These are phyloP conservation scores for Aspergillus nanangensis DNA, from an alignment of 495 filamentous ascomycete genomes.

Conservation along the genomic window DNA sequence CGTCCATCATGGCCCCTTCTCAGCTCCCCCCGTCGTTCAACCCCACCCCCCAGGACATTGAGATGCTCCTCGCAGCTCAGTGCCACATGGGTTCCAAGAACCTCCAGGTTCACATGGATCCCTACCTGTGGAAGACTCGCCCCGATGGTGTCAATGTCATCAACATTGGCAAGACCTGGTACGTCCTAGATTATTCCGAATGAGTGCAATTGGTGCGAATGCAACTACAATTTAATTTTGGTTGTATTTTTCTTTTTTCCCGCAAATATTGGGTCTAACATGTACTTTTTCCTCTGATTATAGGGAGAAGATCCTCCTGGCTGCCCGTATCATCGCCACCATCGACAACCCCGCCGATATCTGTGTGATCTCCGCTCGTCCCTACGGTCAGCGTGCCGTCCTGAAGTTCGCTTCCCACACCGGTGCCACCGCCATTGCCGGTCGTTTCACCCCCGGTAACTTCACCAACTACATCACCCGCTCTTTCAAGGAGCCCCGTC, in stretches of 20 bases:
- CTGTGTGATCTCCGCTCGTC: constrained; percentile 97
- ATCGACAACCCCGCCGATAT: constrained; percentile 99
- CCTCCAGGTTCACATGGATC: constrained; percentile 97
- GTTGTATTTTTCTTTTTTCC: too few species aligned
- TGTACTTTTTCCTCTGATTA: constrained; percentile 16
- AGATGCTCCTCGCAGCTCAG: constrained; percentile 97
- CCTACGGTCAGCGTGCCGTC: constrained; percentile 98
- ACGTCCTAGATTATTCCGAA: constrained; percentile 32
- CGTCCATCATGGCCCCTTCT: constrained; percentile 84
- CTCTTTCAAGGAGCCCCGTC: constrained; percentile 99
- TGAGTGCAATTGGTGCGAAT: too few species aligned
- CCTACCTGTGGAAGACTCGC: constrained; percentile 98
- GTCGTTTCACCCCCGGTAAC: constrained; percentile 99
- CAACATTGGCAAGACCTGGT: constrained; percentile 99
- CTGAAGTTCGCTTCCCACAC: constrained; percentile 98
- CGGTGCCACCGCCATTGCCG: constrained; percentile 94
- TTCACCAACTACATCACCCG: constrained; percentile 99
- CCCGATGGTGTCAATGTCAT: constrained; percentile 96
- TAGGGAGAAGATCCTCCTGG: constrained; percentile 99
- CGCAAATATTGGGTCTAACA: constrained; percentile 25
- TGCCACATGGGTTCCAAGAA: constrained; percentile 98
- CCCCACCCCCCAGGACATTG: constrained; percentile 84
- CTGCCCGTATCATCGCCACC: constrained; percentile 96
- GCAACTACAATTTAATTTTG: constrained; percentile 1
- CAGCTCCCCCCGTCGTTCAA: constrained; percentile 90